Evolutionary conservation across 2,329 filamentous ascomycete species (phyloP), one percentile per base, ranked within the genome.

Genomic region (Cladophialophora immunda): DNA sequence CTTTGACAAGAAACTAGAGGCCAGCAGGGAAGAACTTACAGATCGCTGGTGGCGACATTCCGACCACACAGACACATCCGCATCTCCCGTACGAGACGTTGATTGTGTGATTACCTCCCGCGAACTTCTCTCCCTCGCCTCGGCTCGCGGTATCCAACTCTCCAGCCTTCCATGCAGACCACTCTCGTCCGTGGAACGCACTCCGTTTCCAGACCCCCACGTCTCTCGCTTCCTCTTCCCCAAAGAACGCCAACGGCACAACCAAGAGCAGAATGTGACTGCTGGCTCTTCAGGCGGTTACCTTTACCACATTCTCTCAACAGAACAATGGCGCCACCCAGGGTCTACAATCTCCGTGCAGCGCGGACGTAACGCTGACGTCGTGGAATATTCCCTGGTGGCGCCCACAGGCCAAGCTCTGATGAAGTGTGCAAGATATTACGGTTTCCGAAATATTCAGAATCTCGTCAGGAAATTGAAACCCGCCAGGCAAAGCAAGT

Each of bases 1-100:
- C 78, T 98, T 99, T 78, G 95, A 99, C 79, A 99, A 99, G 83
- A 99, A 99, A 79, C 86, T 99, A 30, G 95, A 99, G 81, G 95
- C 95, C 6, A 97, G 93, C 73, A 89, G 95, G 61, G 90, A 93
- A 78, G 95, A 99, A 79, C 86, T 99, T 45, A 98, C 94, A 0
- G 91, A 94, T 76, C 81, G 86, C 6, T 87, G 88, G 17, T 97
- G 94, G 94, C 73, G n/a, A 68, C 25, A 62, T 7, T 53, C 64
- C 2, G 52, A 71, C 27, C 4, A 81, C 81, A 60, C 83, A 80
- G 15, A 76, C 70, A 41, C 76, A 75, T 56, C 72, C 15, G 60
- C 72, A 4, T 59, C 75, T 3, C 81, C 85, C 1, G 86, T 95
- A 29, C 87, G 95, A 64, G 95, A 99, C 75, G 94, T 98, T 56